phyloP scores from a whole-genome alignment of 345 rosid genomes.

The Camelina laxa region DNA sequence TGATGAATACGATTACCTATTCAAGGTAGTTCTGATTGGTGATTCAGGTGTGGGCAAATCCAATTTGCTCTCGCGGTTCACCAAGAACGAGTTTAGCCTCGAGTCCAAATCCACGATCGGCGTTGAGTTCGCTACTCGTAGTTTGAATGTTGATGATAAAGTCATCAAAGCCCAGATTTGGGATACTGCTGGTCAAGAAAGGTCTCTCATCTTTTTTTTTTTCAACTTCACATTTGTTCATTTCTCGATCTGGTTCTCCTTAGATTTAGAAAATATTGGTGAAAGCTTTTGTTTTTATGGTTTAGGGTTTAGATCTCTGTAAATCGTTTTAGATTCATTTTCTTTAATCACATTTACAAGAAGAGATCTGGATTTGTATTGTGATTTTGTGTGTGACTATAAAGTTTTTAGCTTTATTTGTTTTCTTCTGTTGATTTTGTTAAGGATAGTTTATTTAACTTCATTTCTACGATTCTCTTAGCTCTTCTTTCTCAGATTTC shows the following conservation, averaged over 20 bases:
- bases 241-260: constrained; percentile 31
- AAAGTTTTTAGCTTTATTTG: neutral
- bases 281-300: neutral
- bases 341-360: neutral
- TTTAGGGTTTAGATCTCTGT: constrained; percentile 14
- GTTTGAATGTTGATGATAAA: constrained; percentile 46
- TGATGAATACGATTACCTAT: constrained; percentile 50
- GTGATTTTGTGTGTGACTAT: neutral
- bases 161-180: constrained; percentile 55
- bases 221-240: constrained; percentile 1
- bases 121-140: constrained; percentile 50
- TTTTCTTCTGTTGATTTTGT: neutral
- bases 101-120: constrained; percentile 52
- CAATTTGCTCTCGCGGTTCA: constrained; percentile 44
- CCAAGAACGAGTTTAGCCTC: constrained; percentile 49
- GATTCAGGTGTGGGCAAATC: constrained; percentile 50
- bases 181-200: constrained; percentile 55
- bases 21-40: constrained; percentile 50
- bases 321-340: neutral
- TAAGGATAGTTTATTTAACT: neutral
- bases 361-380: constrained; percentile 30
- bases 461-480: constrained; percentile 3
- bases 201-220: constrained; percentile 38
- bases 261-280: neutral
- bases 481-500: neutral